These are phyloP conservation scores for Sphaerulina populicola DNA, from an alignment of 2,329 filamentous ascomycete genomes.

Conservation along the genomic window DNA sequence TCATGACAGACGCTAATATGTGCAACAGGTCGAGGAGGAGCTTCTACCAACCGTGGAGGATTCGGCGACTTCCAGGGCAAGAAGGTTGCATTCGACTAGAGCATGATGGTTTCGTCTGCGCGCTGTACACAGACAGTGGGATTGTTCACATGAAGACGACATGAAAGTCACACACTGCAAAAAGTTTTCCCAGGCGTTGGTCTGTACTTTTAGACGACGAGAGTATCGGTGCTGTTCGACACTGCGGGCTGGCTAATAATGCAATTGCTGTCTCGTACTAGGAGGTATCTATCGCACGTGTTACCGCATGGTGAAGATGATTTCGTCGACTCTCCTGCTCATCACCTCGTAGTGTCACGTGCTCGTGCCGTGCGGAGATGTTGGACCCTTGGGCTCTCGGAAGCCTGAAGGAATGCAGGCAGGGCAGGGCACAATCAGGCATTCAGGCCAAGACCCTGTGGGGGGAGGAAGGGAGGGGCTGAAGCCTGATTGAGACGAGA, in stretches of 20 bases:
- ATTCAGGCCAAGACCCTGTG: too few species aligned
- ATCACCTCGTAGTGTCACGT: too few species aligned
- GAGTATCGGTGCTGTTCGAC: background rate
- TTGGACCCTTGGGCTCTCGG: too few species aligned
- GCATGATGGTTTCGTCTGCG: background rate
- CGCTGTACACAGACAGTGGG: background rate
- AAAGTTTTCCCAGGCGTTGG: background rate
- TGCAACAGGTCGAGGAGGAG: conserved; percentile 38
- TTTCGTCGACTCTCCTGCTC: too few species aligned
- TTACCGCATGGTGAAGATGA: too few species aligned
- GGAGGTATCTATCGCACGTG: background rate
- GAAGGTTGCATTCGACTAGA: conserved; percentile 60
- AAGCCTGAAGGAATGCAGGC: too few species aligned
- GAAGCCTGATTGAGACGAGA: too few species aligned
- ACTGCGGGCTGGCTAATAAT: background rate
- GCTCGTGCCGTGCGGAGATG: too few species aligned
- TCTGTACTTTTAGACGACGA: background rate
- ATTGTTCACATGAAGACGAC: background rate
- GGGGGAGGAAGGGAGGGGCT: too few species aligned
- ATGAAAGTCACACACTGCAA: background rate
- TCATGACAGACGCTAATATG: background rate
- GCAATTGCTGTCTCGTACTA: background rate
- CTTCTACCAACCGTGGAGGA: conserved; percentile 46
- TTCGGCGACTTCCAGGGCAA: conserved; percentile 65
- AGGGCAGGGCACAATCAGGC: too few species aligned